Evolutionary conservation across 164 flowering plant species (phyloP).

Genomic region (Buxus sempervirens): DNA sequence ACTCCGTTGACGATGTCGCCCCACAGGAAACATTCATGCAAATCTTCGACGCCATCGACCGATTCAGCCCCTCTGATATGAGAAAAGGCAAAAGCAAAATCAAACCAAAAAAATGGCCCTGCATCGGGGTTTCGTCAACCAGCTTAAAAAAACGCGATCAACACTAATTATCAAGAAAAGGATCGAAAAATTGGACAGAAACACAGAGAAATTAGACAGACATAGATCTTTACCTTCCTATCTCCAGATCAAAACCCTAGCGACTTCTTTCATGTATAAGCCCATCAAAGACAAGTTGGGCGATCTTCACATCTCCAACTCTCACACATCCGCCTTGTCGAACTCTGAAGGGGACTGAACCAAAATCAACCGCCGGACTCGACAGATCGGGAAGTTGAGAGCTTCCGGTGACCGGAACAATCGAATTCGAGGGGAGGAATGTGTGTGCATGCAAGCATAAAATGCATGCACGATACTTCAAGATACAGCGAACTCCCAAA

Average conservation of each 20-base stretch:
- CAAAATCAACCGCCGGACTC: background rate
- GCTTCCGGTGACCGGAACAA: constrained; percentile 9
- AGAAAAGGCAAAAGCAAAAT: background rate
- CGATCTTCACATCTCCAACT: background rate
- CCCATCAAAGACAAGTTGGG: background rate
- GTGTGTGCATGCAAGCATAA: constrained; percentile 37
- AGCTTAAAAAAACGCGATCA: background rate
- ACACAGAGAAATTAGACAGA: background rate
- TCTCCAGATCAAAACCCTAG: background rate
- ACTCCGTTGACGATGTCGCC: constrained; percentile 36
- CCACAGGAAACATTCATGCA: constrained; percentile 63
- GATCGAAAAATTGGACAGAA: background rate
- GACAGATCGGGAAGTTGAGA: background rate
- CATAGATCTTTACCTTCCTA: background rate
- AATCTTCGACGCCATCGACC: constrained; percentile 39
- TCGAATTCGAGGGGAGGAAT: constrained; percentile 4
- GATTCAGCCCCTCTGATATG: constrained; percentile 10
- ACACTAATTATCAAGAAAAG: too few relatives aligned
- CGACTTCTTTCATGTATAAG: background rate
- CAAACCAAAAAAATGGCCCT: background rate
- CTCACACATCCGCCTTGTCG: background rate
- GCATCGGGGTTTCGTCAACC: background rate
- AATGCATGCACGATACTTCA: constrained; percentile 53
- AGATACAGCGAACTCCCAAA: constrained; percentile 33
- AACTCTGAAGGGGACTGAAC: background rate